These are phyloP conservation scores for Umbelopsis vinacea DNA, from an alignment of 192 early-diverging fungal species.

Conservation along the genomic window DNA sequence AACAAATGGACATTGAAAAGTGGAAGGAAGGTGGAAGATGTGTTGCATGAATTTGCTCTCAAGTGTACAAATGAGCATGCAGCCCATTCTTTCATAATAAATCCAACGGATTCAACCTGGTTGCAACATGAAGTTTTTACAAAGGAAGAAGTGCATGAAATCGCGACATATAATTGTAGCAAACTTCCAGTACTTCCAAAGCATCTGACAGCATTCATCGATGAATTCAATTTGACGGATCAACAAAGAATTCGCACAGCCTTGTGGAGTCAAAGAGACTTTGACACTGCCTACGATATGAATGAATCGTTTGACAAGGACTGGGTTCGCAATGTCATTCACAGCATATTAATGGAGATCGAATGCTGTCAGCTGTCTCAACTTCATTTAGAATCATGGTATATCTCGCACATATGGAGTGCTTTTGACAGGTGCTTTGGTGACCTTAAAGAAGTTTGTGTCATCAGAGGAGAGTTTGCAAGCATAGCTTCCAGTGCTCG, in stretches of 20 bases:
- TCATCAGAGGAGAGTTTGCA: background rate
- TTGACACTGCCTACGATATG: background rate
- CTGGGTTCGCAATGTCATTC: background rate
- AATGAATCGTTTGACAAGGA: background rate
- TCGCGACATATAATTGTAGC: background rate
- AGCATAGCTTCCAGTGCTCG: background rate
- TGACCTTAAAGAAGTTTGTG: background rate
- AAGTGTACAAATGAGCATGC: background rate
- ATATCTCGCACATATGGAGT: constrained; percentile 1
- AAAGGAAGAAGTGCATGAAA: background rate
- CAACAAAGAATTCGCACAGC: background rate
- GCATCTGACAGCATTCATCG: background rate
- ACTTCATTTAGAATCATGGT: background rate
- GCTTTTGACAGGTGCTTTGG: background rate
- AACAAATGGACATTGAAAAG: background rate
- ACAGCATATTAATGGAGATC: background rate
- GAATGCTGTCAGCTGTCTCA: background rate
- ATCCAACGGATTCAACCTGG: background rate
- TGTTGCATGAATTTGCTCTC: background rate
- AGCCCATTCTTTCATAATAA: background rate
- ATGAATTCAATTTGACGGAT: background rate
- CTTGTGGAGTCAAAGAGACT: background rate
- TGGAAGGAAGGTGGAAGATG: background rate
- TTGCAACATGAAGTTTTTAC: background rate
- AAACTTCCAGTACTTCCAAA: background rate